Base-by-base conservation (phyloP, 2,329 filamentous ascomycete species). In the Fusarium buxicola region DNA sequence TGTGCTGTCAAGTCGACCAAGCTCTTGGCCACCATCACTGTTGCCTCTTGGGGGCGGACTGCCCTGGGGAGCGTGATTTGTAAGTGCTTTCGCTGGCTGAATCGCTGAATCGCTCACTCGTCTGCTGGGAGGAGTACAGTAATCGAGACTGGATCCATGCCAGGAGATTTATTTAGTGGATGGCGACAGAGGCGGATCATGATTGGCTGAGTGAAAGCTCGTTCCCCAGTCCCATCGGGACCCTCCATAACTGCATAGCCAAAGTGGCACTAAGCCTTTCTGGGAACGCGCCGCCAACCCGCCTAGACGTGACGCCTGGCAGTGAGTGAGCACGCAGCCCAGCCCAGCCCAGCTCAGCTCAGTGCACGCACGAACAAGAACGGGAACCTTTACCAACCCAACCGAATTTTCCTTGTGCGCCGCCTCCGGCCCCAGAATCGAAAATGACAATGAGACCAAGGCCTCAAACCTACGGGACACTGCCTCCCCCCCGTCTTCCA, bases 371-470 rank as follows among this genome's bases (percentile, higher is more conserved):
- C 56, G 52, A 48, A 60, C 58, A 65, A 65, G 67, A 66, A 69
- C 57, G 59, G 69, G 63, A 73, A 74, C 65, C 71, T 73, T 72
- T 70, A 70, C 69, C 73, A 72, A 63, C 60, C 60, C 48, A 65
- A 73, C 72, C 67, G 59, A 66, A 73, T 72, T 69, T 74, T 67
- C 69, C 72, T 73, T 74, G 73, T 76, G 75, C 73, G 75, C 74
- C 73, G 74, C 74, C 75, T 73, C 71, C 51, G 70, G 73, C 74
- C 73, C 75, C 73, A 74, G 55, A 75, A 71, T 66, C 56, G 47
- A 76, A 75, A 73, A 71, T 74, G 73, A 74, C 74, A 74, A 77
- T 76, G 73, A 76, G 72, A 76, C 75, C 72, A 76, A 74, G 69
- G 63, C 73, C 73, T 72, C 72, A 74, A 73, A 66, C 69, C 67